Percentiles rank a stretch among this genome's conserved stretches.
Evolutionary conservation across 441 rosid genomes (phyloP).

Genomic region (Arabidopsis hybrid): DNA sequence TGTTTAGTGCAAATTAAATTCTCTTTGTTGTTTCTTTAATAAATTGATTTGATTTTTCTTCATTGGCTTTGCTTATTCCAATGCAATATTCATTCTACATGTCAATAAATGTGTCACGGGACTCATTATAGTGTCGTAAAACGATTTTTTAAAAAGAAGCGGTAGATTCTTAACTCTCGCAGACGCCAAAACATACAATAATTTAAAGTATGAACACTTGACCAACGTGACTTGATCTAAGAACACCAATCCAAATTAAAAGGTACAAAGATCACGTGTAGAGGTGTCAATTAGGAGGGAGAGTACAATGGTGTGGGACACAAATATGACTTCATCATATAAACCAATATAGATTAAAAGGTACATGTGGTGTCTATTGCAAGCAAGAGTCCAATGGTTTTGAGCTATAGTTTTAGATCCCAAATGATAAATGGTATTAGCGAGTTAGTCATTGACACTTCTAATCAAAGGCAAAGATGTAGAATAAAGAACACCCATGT

Average conservation of each 20-base stretch:
- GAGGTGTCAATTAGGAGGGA: not conserved
- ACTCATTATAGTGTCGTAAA: conserved; percentile 20
- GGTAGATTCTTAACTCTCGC: conserved; percentile 6
- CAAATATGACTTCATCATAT: not conserved
- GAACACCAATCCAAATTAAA: conserved; percentile 27
- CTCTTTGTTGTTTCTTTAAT: conserved; percentile 28
- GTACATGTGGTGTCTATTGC: not conserved
- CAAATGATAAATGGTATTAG: too few relatives aligned
- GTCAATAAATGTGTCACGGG: conserved; percentile 43
- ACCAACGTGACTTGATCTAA: conserved; percentile 8
- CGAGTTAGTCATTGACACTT: not conserved
- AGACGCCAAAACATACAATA: conserved; percentile 13
- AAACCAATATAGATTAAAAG: conserved; percentile 4
- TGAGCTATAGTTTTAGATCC: too few relatives aligned
- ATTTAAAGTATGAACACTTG: not conserved
- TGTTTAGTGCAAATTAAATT: conserved; percentile 40
- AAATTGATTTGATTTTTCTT: conserved; percentile 32
- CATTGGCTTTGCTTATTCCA: conserved; percentile 30
- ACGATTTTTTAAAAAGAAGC: not conserved
- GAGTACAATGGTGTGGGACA: not conserved
- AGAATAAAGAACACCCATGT: conserved; percentile 20
- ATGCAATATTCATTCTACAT: conserved; percentile 32
- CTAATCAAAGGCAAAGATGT: conserved; percentile 7
- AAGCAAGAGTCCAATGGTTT: not conserved
- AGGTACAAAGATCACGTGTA: conserved; percentile 32